phyloP scores from a whole-genome alignment of 2,329 filamentous ascomycete genomes.

The Colletotrichum eremochloae region DNA sequence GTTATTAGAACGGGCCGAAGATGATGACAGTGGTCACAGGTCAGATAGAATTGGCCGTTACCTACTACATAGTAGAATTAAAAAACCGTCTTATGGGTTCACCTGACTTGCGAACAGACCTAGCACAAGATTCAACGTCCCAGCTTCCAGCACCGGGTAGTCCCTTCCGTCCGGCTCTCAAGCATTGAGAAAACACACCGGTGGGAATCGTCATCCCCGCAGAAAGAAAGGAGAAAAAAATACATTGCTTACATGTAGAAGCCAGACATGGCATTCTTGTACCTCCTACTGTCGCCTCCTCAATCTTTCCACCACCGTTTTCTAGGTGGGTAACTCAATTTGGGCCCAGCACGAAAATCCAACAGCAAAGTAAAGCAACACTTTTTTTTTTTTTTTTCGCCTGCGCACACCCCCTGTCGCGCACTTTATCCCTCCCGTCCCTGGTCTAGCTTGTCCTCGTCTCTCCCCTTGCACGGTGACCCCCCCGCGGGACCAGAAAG shows the following conservation, averaged over 20 bases:
- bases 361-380: slow-evolving; percentile 5
- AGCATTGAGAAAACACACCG: background rate
- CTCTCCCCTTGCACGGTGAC: slow-evolving; percentile 36
- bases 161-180: slow-evolving; percentile 11
- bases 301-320: background rate
- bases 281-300: slow-evolving; percentile 26
- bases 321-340: slow-evolving; percentile 33
- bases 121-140: background rate
- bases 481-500: slow-evolving; percentile 18
- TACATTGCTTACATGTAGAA: background rate
- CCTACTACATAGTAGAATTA: background rate
- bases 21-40: background rate
- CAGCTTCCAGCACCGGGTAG: background rate
- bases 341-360: slow-evolving; percentile 30
- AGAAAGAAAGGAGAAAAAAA: background rate
- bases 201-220: background rate
- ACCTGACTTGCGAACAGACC: background rate
- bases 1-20: background rate
- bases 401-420: slow-evolving; percentile 24
- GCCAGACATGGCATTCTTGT: background rate
- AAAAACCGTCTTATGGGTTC: background rate
- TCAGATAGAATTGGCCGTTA: background rate
- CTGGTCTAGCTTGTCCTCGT: slow-evolving; percentile 4
- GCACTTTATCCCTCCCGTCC: slow-evolving; percentile 23
- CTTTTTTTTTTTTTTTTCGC: background rate